Conservation (phyloP, 148 eudicot genomes). For the Rhododendron ovatum region DNA sequence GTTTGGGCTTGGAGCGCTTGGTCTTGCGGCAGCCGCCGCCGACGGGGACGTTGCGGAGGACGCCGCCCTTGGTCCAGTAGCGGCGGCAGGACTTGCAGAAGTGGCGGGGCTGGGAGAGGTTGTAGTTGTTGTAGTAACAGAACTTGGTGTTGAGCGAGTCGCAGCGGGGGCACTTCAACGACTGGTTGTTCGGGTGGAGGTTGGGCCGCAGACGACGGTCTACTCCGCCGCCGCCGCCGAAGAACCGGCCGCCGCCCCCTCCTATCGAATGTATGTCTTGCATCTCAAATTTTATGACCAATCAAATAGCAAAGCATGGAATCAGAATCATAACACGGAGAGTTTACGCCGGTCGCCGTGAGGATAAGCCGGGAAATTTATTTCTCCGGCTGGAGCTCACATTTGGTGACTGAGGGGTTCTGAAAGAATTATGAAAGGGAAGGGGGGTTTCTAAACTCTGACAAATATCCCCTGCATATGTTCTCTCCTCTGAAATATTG, state of each 20-base stretch:
- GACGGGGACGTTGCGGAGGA: conserved; percentile 66
- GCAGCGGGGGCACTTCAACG: conserved; percentile 55
- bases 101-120: conserved; percentile 68
- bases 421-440: neutral
- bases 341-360: neutral
- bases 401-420: neutral
- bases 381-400: neutral
- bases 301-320: neutral
- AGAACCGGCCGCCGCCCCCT: conserved; percentile 23
- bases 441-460: neutral
- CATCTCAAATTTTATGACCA: conserved; percentile 12
- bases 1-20: conserved; percentile 31
- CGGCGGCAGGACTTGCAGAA: conserved; percentile 62
- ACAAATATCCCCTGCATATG: conserved; percentile 6
- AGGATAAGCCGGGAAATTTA: neutral
- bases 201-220: conserved; percentile 32
- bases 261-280: conserved; percentile 35
- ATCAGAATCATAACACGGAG: neutral
- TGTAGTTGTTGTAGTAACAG: conserved; percentile 70
- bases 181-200: conserved; percentile 28
- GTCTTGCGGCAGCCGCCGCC: conserved; percentile 62
- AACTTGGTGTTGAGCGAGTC: conserved; percentile 62
- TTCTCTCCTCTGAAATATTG: neutral
- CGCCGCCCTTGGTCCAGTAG: conserved; percentile 73
- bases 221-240: conserved; percentile 7